Conservation (phyloP, 2,329 filamentous ascomycete genomes). For the Amesomyces nigricolor region DNA sequence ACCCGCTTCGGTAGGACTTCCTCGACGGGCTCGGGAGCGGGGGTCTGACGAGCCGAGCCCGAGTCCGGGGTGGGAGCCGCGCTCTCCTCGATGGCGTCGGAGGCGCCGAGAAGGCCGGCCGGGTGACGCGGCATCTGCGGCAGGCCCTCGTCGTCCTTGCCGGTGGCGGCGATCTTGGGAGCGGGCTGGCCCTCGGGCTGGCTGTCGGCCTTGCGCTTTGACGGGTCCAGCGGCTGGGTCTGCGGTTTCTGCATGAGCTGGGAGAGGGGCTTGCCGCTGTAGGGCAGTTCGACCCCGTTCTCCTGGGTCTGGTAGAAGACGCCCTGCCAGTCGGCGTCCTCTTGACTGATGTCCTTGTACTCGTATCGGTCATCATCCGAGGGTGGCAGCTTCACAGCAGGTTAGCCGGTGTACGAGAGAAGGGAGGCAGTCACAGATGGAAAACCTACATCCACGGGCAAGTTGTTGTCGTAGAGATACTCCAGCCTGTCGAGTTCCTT, state of each 20-base stretch:
- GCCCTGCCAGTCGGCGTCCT: conserved; percentile 41
- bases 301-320: conserved; percentile 36
- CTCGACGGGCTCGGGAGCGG: conserved; percentile 23
- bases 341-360: conserved; percentile 42
- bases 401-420: conserved; percentile 12
- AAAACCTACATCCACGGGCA: conserved; percentile 46
- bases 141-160: conserved; percentile 29
- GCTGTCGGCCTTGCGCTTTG: conserved; percentile 48
- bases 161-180: conserved; percentile 39
- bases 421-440: background rate
- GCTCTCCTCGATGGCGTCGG: conserved; percentile 29
- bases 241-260: conserved; percentile 28
- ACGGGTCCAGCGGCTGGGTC: conserved; percentile 31
- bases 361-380: conserved; percentile 38
- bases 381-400: conserved; percentile 18
- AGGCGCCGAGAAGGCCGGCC: conserved; percentile 34
- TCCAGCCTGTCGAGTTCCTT: conserved; percentile 42
- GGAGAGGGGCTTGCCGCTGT: conserved; percentile 36
- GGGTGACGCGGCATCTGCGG: conserved; percentile 37
- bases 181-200: conserved; percentile 46
- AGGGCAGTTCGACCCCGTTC: conserved; percentile 41
- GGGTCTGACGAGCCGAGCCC: conserved; percentile 23
- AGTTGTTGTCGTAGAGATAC: conserved; percentile 37
- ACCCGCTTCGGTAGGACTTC: conserved; percentile 18
- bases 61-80: conserved; percentile 24